These are phyloP conservation scores for Avicennia marina DNA, from an alignment of 257 asterid species.

Conservation along the genomic window DNA sequence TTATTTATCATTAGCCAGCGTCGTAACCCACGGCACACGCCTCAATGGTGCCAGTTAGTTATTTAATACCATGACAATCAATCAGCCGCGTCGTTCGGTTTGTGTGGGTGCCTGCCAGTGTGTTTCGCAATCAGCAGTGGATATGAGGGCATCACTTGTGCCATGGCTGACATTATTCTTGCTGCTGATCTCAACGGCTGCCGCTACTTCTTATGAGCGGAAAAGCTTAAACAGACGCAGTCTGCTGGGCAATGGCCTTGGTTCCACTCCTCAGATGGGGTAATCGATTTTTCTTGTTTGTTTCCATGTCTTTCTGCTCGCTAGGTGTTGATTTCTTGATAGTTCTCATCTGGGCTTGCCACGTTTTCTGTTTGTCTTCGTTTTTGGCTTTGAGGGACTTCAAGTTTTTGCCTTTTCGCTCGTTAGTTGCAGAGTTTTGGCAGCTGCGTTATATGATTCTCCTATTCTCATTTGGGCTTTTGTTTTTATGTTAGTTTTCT, in stretches of 20 bases:
- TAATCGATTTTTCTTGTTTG: not conserved
- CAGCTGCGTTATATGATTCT: too few relatives aligned
- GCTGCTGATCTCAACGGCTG: not conserved
- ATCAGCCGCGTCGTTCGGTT: too few relatives aligned
- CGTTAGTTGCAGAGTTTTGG: too few relatives aligned
- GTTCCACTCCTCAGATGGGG: slow-evolving; percentile 47
- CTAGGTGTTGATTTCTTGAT: not conserved
- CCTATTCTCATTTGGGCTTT: too few relatives aligned
- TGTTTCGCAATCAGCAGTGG: not conserved
- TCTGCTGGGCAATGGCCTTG: slow-evolving; percentile 36
- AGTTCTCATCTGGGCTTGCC: not conserved
- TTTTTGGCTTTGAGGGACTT: too few relatives aligned
- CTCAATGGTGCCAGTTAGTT: too few relatives aligned
- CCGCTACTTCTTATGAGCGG: not conserved
- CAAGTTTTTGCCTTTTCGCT: too few relatives aligned
- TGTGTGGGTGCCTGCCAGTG: too few relatives aligned
- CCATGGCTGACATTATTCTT: not conserved
- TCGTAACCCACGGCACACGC: too few relatives aligned
- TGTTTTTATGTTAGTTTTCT: not conserved
- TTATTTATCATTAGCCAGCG: too few relatives aligned
- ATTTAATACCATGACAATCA: too few relatives aligned
- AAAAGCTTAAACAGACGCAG: slow-evolving; percentile 13
- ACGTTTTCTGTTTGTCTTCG: too few relatives aligned
- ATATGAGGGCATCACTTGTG: slow-evolving; percentile 11
- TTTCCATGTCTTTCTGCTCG: not conserved